phyloP scores from a whole-genome alignment of 73 alveolate species.

The Paramecium tetraurelia region DNA sequence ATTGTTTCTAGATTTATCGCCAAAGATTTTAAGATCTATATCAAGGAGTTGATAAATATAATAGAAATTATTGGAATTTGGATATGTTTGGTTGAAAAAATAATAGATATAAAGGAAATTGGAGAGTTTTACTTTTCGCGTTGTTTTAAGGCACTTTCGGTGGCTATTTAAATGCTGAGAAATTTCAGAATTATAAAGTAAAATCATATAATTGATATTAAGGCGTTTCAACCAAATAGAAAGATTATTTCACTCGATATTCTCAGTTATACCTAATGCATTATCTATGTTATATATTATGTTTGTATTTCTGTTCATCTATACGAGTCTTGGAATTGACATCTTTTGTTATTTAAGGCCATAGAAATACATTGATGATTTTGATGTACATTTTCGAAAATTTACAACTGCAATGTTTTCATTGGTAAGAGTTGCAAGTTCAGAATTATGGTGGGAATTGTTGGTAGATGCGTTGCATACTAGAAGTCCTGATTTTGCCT shows the following conservation, averaged over 20 bases:
- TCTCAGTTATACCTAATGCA: slow-evolving; percentile 29
- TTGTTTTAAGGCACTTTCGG: slow-evolving; percentile 5
- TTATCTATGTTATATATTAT: slow-evolving; percentile 22
- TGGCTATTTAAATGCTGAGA: not conserved
- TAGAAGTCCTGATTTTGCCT: slow-evolving; percentile 26
- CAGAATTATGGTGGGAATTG: slow-evolving; percentile 25
- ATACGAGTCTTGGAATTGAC: slow-evolving; percentile 17
- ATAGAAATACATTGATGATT: not conserved
- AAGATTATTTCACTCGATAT: slow-evolving; percentile 29
- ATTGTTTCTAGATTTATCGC: not conserved
- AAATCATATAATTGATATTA: not conserved
- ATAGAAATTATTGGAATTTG: slow-evolving; percentile 14
- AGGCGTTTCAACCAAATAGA: slow-evolving; percentile 30
- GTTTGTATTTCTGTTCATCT: slow-evolving; percentile 34
- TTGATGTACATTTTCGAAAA: slow-evolving; percentile 33
- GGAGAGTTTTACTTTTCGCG: not conserved
- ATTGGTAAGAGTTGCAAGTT: slow-evolving; percentile 46
- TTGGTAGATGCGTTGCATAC: slow-evolving; percentile 33
- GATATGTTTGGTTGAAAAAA: not conserved
- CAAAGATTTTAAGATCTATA: not conserved
- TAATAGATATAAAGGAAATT: not conserved
- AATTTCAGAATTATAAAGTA: slow-evolving; percentile 19
- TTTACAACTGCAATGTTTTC: slow-evolving; percentile 52
- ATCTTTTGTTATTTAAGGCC: slow-evolving; percentile 16
- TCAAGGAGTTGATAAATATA: not conserved